Evolutionary conservation across 768 basidiomycete species (phyloP).

Genomic region (Hydnum rufescens): DNA sequence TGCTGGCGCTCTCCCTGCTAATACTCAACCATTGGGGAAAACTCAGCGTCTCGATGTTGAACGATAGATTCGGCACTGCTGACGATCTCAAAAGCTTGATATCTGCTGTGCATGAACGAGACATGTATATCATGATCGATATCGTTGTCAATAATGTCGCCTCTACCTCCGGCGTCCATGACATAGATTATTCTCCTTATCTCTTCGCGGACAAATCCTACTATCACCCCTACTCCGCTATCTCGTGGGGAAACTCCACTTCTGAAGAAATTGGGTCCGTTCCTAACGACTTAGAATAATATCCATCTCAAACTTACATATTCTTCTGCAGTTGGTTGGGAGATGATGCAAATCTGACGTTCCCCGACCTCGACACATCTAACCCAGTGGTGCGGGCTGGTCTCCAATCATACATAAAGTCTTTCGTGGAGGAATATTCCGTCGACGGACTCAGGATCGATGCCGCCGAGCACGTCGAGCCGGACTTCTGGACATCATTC

Average conservation of each 20-base stretch:
- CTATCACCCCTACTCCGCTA: constrained; percentile 62
- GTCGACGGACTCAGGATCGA: constrained; percentile 84
- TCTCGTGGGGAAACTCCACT: constrained; percentile 49
- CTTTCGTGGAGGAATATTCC: constrained; percentile 45
- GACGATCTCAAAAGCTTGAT: constrained; percentile 53
- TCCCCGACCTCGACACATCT: constrained; percentile 64
- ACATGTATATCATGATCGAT: constrained; percentile 81
- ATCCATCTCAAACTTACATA: background rate
- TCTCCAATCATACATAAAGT: constrained; percentile 49
- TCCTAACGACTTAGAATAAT: background rate
- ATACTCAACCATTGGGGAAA: background rate
- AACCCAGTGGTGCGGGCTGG: constrained; percentile 38
- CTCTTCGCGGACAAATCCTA: constrained; percentile 41
- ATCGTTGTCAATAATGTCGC: constrained; percentile 77
- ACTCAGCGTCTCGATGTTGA: constrained; percentile 44
- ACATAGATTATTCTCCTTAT: constrained; percentile 43
- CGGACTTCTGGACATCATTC: constrained; percentile 60
- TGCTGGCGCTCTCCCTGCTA: background rate
- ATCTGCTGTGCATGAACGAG: constrained; percentile 42
- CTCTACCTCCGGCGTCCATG: constrained; percentile 28
- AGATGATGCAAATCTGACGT: constrained; percentile 45
- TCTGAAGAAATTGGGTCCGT: constrained; percentile 29
- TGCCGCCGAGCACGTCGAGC: constrained; percentile 43
- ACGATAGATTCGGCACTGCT: constrained; percentile 48
- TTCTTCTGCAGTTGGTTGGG: constrained; percentile 39